Evolutionary conservation across 1,284 basidiomycete genomes (phyloP).

Genomic region (Apiotrichum mycotoxinovorans): DNA sequence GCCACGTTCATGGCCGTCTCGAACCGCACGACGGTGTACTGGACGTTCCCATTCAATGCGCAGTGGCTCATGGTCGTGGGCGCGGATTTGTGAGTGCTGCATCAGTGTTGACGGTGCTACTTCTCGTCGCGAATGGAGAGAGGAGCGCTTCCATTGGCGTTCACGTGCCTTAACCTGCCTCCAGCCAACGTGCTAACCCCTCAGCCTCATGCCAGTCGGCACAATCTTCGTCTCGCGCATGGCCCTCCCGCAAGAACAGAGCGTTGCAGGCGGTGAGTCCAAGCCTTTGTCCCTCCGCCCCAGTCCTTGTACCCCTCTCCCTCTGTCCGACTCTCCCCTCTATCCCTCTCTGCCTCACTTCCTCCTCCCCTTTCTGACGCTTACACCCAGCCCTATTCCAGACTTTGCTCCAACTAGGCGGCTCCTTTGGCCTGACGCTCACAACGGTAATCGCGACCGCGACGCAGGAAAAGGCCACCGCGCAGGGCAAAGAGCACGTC

Average conservation of each 20-base stretch:
- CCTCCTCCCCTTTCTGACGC: background rate
- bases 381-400: slow-evolving; percentile 49
- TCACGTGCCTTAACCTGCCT: too few species aligned
- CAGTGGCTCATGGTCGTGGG: slow-evolving; percentile 62
- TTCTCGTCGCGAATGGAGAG: too few species aligned
- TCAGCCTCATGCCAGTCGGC: slow-evolving; percentile 62
- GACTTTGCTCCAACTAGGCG: slow-evolving; percentile 56
- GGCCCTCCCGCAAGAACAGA: slow-evolving; percentile 64
- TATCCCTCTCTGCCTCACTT: slow-evolving; percentile 39
- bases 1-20: slow-evolving; percentile 71
- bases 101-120: background rate
- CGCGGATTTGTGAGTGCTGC: slow-evolving; percentile 58
- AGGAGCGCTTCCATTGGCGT: too few species aligned
- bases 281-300: background rate
- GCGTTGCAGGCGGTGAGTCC: slow-evolving; percentile 56
- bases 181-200: too few species aligned
- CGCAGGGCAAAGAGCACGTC: slow-evolving; percentile 9
- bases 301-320: too few species aligned
- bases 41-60: slow-evolving; percentile 13
- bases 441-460: slow-evolving; percentile 62
- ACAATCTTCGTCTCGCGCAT: slow-evolving; percentile 68
- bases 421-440: slow-evolving; percentile 65
- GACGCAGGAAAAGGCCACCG: slow-evolving; percentile 11
- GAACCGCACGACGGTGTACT: slow-evolving; percentile 34
- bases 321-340: too few species aligned